These are phyloP conservation scores for Camelina neglecta DNA, from an alignment of 345 rosid species.

Conservation along the genomic window DNA sequence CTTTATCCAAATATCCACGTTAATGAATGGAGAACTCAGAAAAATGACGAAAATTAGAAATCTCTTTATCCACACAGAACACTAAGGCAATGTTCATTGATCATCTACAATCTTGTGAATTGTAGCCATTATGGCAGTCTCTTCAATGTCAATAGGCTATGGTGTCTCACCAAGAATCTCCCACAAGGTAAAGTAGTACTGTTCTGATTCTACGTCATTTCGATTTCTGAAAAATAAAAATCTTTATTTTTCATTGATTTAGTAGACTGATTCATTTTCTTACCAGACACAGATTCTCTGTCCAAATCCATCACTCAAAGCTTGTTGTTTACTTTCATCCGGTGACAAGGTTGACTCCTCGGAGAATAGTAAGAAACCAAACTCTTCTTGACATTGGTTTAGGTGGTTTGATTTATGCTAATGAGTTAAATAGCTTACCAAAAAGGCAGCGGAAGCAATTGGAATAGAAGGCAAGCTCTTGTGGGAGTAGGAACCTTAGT, in stretches of 20 bases:
- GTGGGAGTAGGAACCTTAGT: constrained; percentile 66
- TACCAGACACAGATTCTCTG: constrained; percentile 44
- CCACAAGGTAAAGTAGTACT: constrained; percentile 51
- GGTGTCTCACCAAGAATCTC: constrained; percentile 53
- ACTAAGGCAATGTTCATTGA: constrained; percentile 16
- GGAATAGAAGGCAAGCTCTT: constrained; percentile 67
- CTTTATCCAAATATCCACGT: constrained; percentile 28
- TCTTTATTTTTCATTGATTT: not conserved
- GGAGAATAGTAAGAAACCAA: constrained; percentile 53
- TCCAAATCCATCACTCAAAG: constrained; percentile 46
- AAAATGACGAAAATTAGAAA: not conserved
- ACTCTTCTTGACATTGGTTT: constrained; percentile 4
- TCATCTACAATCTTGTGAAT: not conserved
- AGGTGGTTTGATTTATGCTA: not conserved
- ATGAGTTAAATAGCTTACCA: not conserved
- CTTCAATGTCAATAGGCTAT: constrained; percentile 54
- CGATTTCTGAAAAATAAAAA: not conserved
- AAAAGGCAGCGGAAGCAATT: constrained; percentile 43
- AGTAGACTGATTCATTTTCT: constrained; percentile 25
- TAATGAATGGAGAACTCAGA: not conserved
- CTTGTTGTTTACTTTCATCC: constrained; percentile 38
- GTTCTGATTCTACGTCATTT: not conserved
- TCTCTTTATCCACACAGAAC: constrained; percentile 35
- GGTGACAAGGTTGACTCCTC: constrained; percentile 30
- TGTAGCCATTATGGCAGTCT: constrained; percentile 54